phyloP scores from a whole-genome alignment of 192 early-diverging fungal genomes.

The Linnemannia zychae region DNA sequence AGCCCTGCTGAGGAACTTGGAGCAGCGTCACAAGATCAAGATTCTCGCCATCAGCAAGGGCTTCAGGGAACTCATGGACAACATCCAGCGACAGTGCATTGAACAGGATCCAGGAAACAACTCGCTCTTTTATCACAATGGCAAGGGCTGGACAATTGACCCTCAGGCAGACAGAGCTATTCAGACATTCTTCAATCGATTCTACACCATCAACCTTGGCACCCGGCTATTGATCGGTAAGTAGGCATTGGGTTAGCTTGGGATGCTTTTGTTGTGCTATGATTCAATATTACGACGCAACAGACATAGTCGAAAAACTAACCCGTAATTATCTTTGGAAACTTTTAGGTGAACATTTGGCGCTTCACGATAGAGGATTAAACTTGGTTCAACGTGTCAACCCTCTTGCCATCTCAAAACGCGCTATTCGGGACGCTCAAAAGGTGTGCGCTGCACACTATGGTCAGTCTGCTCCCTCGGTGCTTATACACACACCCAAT shows the following conservation, averaged over 20 bases:
- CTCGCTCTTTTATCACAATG: slow-evolving; percentile 59
- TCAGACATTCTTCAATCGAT: slow-evolving; percentile 71
- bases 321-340: neutral
- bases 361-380: slow-evolving; percentile 66
- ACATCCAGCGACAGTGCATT: slow-evolving; percentile 50
- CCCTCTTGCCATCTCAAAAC: slow-evolving; percentile 66
- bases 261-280: no score
- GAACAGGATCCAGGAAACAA: slow-evolving; percentile 56
- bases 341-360: slow-evolving; percentile 63
- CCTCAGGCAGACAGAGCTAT: slow-evolving; percentile 65
- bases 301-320: neutral
- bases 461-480: slow-evolving; percentile 60
- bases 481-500: slow-evolving; percentile 66
- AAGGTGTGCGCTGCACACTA: slow-evolving; percentile 64
- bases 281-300: no score
- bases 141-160: slow-evolving; percentile 59
- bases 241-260: no score
- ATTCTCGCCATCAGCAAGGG: slow-evolving; percentile 50
- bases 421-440: slow-evolving; percentile 65
- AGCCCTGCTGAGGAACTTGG: slow-evolving; percentile 40
- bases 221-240: slow-evolving; percentile 69
- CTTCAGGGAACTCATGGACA: slow-evolving; percentile 47
- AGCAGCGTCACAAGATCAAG: slow-evolving; percentile 55
- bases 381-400: slow-evolving; percentile 73
- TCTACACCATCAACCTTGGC: slow-evolving; percentile 73